Percentiles rank a stretch among this genome's conserved stretches.
These are phyloP conservation scores for Exophiala alcalophila DNA, from an alignment of 2,329 filamentous ascomycete genomes.

Conservation along the genomic window DNA sequence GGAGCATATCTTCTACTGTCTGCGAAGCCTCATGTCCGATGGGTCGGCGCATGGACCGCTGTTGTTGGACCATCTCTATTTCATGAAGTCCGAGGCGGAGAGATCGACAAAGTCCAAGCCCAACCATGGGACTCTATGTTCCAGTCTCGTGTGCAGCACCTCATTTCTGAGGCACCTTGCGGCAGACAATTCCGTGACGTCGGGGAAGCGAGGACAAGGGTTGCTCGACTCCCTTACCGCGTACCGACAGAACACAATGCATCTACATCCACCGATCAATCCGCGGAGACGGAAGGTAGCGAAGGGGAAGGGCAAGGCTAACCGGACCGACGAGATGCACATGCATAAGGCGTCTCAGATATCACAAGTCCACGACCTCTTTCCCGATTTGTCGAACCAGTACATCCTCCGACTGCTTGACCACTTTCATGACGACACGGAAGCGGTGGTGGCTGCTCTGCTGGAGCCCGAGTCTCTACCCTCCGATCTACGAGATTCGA, in stretches of 20 bases:
- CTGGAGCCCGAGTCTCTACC: conserved; percentile 71
- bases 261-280: conserved; percentile 40
- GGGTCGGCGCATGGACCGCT: conserved; percentile 68
- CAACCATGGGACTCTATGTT: conserved; percentile 62
- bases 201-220: conserved; percentile 43
- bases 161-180: conserved; percentile 59
- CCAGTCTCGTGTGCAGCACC: conserved; percentile 76
- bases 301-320: conserved; percentile 44
- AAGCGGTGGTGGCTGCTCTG: conserved; percentile 76
- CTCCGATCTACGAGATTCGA: conserved; percentile 55
- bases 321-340: conserved; percentile 55
- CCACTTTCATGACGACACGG: conserved; percentile 72
- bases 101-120: conserved; percentile 49
- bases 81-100: conserved; percentile 69
- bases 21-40: conserved; percentile 67
- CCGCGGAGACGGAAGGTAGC: conserved; percentile 39
- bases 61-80: conserved; percentile 79
- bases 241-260: conserved; percentile 40
- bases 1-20: conserved; percentile 70
- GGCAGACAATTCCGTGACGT: conserved; percentile 33
- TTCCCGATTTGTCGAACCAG: conserved; percentile 78
- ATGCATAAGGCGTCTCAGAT: conserved; percentile 81
- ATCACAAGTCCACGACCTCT: conserved; percentile 88
- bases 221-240: conserved; percentile 39
- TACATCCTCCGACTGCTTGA: conserved; percentile 79